Conservation (phyloP, 495 filamentous ascomycete species). For the Daldinia loculata region DNA sequence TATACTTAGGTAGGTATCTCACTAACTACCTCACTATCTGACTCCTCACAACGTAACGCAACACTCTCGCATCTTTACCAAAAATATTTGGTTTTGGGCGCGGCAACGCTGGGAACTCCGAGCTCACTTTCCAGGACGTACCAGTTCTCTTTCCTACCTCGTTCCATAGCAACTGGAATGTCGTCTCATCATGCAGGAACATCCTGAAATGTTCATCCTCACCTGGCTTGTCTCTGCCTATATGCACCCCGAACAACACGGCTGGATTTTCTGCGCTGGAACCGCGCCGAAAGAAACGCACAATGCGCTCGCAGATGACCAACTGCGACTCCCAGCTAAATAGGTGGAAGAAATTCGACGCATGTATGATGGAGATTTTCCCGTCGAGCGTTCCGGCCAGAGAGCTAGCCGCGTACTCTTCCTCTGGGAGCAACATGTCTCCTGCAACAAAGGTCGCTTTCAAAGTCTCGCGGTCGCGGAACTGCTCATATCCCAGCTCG, state of each 20-base stretch:
- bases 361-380: neutral
- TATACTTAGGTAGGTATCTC: neutral
- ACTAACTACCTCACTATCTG: neutral
- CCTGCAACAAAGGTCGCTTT: neutral
- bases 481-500: neutral
- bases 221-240: neutral
- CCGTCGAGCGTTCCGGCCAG: neutral
- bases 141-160: neutral
- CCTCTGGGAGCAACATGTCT: neutral
- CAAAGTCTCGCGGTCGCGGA: neutral
- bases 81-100: neutral
- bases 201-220: neutral
- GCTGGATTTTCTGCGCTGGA: neutral
- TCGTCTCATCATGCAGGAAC: neutral
- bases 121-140: neutral
- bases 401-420: neutral
- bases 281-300: neutral
- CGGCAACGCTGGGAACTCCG: neutral
- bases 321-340: neutral
- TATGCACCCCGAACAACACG: neutral
- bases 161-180: neutral
- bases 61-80: neutral
- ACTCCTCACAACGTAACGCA: neutral
- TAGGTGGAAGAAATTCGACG: neutral
- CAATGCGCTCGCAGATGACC: conserved; percentile 1